Evolutionary conservation across 352 stramenopile species (phyloP).

Genomic region (Phytopythium boreale): DNA sequence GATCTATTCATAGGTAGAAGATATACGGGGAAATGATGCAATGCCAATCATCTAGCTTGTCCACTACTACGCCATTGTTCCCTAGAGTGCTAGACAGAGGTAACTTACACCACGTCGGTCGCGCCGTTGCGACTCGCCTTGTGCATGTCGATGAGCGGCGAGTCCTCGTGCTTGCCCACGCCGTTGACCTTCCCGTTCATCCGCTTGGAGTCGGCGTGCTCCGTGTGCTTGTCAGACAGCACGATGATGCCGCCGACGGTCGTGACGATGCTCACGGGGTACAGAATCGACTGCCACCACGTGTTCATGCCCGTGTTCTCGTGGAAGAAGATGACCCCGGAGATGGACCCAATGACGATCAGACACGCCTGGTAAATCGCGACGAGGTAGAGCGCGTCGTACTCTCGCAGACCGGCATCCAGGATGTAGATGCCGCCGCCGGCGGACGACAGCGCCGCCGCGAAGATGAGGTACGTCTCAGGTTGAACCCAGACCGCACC

Average conservation of each 20-base stretch:
- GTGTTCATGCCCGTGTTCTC: conserved; percentile 79
- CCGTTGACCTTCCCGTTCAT: conserved; percentile 29
- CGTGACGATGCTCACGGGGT: conserved; percentile 74
- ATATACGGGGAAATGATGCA: neutral
- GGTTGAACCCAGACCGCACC: conserved; percentile 54
- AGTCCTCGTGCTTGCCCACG: conserved; percentile 38
- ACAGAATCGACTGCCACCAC: conserved; percentile 78
- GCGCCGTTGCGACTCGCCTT: conserved; percentile 38
- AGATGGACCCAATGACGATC: conserved; percentile 83
- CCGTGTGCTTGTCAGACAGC: conserved; percentile 76
- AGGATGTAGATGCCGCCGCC: conserved; percentile 81
- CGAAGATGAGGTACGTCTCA: conserved; percentile 80
- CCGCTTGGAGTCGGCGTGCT: conserved; percentile 40
- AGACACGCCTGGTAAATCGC: conserved; percentile 85
- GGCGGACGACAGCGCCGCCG: conserved; percentile 52
- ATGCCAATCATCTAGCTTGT: neutral
- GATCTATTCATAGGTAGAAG: conserved; percentile 5
- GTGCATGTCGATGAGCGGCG: conserved; percentile 37
- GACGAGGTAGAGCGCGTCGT: conserved; percentile 85
- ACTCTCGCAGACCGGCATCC: conserved; percentile 72
- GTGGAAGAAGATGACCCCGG: conserved; percentile 86
- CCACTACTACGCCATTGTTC: neutral
- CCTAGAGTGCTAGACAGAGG: neutral
- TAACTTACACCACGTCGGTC: conserved; percentile 20
- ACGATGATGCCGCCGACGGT: conserved; percentile 80